Conservation (phyloP, 1,284 basidiomycete species). For the Apiotrichum veenhuisii region DNA sequence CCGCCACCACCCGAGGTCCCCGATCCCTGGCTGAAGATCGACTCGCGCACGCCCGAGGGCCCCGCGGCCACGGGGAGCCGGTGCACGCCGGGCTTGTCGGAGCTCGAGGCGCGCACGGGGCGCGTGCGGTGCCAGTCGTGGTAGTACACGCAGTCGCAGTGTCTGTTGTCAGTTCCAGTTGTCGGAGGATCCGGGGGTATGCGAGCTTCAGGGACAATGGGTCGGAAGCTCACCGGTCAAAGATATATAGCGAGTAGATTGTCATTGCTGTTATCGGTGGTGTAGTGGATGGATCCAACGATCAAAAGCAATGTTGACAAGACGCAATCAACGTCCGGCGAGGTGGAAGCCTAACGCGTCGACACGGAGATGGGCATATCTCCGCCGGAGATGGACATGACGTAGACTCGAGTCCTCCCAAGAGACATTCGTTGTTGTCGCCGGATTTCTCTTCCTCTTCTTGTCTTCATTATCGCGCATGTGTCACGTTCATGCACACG, state of each 20-base stretch:
- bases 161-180: constrained; percentile 57
- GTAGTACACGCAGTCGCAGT: constrained; percentile 86
- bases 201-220: not conserved
- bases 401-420: constrained; percentile 6
- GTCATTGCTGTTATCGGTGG: constrained; percentile 56
- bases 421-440: too few species aligned
- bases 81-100: constrained; percentile 68
- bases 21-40: constrained; percentile 25
- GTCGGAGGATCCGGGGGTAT: too few species aligned
- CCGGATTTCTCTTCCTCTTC: too few species aligned
- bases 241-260: constrained; percentile 84
- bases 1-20: not conserved
- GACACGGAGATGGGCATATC: not conserved
- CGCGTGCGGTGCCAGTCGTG: constrained; percentile 86
- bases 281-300: too few species aligned
- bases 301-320: too few species aligned
- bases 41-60: constrained; percentile 20
- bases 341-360: not conserved
- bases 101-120: constrained; percentile 59
- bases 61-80: constrained; percentile 51
- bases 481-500: too few species aligned
- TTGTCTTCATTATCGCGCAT: too few species aligned
- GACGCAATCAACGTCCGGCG: not conserved
- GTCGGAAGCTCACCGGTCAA: constrained; percentile 61
- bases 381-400: not conserved